Conservation (phyloP, 108 stramenopile genomes). For the Bacterosira constricta region DNA sequence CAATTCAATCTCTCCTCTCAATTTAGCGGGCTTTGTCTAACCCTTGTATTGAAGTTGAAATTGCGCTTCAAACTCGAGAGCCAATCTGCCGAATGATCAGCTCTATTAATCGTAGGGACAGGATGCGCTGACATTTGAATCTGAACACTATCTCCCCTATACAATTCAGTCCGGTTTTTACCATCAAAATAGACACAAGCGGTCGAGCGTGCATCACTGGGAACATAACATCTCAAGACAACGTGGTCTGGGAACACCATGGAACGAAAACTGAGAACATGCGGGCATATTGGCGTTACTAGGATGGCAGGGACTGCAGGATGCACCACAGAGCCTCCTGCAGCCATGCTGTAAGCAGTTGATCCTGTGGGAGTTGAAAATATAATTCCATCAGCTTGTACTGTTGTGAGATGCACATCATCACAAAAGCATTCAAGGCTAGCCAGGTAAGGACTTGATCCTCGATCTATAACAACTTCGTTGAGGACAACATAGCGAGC, state of each 20-base stretch:
- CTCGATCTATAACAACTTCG: constrained; percentile 95
- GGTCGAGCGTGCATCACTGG: constrained; percentile 85
- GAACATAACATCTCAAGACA: constrained; percentile 82
- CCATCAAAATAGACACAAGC: constrained; percentile 96
- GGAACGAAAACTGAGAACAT: constrained; percentile 93
- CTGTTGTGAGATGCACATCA: constrained; percentile 91
- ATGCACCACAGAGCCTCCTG: constrained; percentile 97
- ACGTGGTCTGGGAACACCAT: constrained; percentile 97
- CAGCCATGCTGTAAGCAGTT: constrained; percentile 96
- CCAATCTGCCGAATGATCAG: constrained; percentile 91
- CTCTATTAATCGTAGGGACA: constrained; percentile 87
- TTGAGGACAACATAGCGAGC: constrained; percentile 90
- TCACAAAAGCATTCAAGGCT: constrained; percentile 93
- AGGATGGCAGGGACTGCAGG: constrained; percentile 95
- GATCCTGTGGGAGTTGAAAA: constrained; percentile 96
- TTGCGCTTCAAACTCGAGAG: constrained; percentile 75
- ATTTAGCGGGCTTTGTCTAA: constrained; percentile 73
- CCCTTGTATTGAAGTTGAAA: constrained; percentile 88
- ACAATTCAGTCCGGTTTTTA: constrained; percentile 78
- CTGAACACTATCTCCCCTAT: constrained; percentile 90
- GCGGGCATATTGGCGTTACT: constrained; percentile 97
- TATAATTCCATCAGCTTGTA: constrained; percentile 97
- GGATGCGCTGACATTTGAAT: constrained; percentile 89
- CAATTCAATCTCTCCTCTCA: too few relatives aligned
- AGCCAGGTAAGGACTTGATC: constrained; percentile 89